Conservation (phyloP, 768 basidiomycete genomes). For the Leccinum rimulosum region DNA sequence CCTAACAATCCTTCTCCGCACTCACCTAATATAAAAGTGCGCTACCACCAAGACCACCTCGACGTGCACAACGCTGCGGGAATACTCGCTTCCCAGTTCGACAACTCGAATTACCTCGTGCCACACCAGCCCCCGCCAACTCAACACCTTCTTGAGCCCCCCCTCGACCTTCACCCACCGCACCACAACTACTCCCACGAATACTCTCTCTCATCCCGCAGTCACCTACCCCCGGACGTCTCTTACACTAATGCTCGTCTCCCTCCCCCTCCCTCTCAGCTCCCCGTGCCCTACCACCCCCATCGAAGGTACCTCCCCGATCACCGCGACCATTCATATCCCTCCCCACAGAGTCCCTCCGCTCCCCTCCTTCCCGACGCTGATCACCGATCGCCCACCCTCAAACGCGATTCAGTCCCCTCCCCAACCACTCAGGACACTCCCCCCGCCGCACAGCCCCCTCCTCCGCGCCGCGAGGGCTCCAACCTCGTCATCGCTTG, state of each 20-base stretch:
- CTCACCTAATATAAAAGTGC: constrained; percentile 68
- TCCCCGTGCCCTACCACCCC: constrained; percentile 21
- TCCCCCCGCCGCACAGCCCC: constrained; percentile 23
- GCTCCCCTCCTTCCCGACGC: constrained; percentile 20
- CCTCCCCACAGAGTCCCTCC: constrained; percentile 32
- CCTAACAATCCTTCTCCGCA: constrained; percentile 46
- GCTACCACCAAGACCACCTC: constrained; percentile 48
- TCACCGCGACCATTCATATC: constrained; percentile 37
- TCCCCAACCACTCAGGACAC: constrained; percentile 30
- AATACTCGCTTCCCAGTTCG: constrained; percentile 51
- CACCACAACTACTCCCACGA: constrained; percentile 38
- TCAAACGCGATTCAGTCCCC: constrained; percentile 46
- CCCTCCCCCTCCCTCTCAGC: constrained; percentile 32
- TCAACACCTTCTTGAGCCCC: constrained; percentile 46
- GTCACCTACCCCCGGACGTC: constrained; percentile 45
- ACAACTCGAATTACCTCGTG: constrained; percentile 39
- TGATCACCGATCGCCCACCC: constrained; percentile 33
- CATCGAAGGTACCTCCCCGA: constrained; percentile 35
- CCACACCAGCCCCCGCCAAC: constrained; percentile 1
- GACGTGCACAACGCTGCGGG: constrained; percentile 48
- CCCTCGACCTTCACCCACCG: constrained; percentile 43
- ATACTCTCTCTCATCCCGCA: constrained; percentile 43
- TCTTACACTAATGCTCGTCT: constrained; percentile 42
- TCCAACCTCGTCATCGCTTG: constrained; percentile 79
- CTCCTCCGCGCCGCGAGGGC: constrained; percentile 49